phyloP scores from a whole-genome alignment of 2,329 filamentous ascomycete genomes.

The Aspergillus proliferans region DNA sequence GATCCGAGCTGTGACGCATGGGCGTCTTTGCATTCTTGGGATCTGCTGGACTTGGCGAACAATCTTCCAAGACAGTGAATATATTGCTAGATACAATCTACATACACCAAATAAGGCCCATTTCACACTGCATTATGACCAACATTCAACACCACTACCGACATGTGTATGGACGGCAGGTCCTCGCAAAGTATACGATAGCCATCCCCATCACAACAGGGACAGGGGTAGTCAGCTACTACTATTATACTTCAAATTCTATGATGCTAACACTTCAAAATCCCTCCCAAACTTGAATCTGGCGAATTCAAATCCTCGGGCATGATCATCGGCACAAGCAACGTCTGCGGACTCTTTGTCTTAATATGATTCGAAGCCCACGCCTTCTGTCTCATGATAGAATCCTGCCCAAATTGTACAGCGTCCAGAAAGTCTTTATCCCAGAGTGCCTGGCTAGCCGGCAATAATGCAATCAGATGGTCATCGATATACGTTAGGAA shows the following conservation, averaged over 20 bases:
- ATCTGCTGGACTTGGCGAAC: background rate
- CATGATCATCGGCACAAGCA: conserved; percentile 26
- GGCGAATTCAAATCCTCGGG: conserved; percentile 1
- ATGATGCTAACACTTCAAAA: background rate
- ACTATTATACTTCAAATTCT: background rate
- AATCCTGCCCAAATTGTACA: conserved; percentile 13
- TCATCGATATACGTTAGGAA: conserved; percentile 27
- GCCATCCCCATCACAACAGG: no score
- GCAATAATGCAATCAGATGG: conserved; percentile 23
- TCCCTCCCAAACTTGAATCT: background rate
- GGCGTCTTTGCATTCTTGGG: background rate
- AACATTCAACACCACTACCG: no score
- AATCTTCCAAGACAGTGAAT: background rate
- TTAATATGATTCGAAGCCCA: conserved; percentile 31
- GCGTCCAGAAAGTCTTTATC: conserved; percentile 27
- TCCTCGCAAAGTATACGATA: no score
- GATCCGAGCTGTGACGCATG: background rate
- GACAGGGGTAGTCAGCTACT: no score
- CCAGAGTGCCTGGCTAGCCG: conserved; percentile 29
- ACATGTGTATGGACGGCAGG: no score
- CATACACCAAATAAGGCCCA: background rate
- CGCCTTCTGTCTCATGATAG: conserved; percentile 22
- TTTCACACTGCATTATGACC: background rate
- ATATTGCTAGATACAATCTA: background rate
- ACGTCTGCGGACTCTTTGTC: conserved; percentile 27